These are phyloP conservation scores for Cornus kousa DNA, from an alignment of 148 eudicot genomes.

Conservation along the genomic window DNA sequence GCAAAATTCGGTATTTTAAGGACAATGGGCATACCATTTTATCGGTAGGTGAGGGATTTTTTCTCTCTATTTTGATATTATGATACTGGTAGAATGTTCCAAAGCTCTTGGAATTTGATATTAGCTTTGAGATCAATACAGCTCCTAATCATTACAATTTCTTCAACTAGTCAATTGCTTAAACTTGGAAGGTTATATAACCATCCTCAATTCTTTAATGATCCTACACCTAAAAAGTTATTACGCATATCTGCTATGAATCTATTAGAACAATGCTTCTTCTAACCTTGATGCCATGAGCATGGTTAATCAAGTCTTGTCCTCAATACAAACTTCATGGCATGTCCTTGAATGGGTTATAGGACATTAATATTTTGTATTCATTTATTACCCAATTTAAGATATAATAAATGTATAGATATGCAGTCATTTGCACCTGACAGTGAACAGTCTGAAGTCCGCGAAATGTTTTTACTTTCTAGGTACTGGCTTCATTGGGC, in stretches of 20 bases:
- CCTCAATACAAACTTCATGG: not conserved
- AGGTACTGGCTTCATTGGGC: not conserved
- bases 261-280: not conserved
- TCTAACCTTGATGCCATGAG: not conserved
- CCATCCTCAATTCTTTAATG: not conserved
- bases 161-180: not conserved
- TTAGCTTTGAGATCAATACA: not conserved
- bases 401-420: not conserved
- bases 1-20: constrained; percentile 59
- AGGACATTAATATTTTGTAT: not conserved
- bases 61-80: not conserved
- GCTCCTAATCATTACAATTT: not conserved
- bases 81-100: not conserved
- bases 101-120: not conserved
- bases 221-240: not conserved
- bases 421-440: not conserved
- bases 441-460: not conserved
- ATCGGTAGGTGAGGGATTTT: constrained; percentile 50
- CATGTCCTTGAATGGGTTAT: not conserved
- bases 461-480: no score
- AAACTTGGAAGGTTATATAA: not conserved
- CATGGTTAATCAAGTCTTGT: not conserved
- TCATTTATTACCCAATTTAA: not conserved
- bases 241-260: no score
- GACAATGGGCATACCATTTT: constrained; percentile 94